Evolutionary conservation across 2,329 filamentous ascomycete species (phyloP).

Genomic region (Colletotrichum sublineola): DNA sequence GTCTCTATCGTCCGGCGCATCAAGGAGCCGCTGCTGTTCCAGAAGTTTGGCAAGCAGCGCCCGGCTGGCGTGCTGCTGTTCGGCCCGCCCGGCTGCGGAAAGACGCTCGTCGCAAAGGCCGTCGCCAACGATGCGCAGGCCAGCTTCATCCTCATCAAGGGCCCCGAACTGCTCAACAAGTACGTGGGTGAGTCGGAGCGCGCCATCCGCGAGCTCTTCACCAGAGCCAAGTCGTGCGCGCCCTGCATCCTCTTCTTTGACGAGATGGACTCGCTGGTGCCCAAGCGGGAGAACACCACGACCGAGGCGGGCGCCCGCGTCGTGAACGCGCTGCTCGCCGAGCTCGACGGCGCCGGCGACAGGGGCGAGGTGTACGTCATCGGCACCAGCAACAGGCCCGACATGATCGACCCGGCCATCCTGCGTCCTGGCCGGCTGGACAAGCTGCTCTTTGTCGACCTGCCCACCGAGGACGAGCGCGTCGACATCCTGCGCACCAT

Average conservation of each 20-base stretch:
- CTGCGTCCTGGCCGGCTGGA: slow-evolving; percentile 91
- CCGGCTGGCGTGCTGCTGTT: slow-evolving; percentile 93
- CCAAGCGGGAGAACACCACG: slow-evolving; percentile 81
- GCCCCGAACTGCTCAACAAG: slow-evolving; percentile 96
- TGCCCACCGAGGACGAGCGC: slow-evolving; percentile 83
- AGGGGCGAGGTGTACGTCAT: slow-evolving; percentile 93
- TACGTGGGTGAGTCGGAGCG: slow-evolving; percentile 97
- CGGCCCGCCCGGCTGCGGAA: slow-evolving; percentile 97
- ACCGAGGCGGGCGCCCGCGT: slow-evolving; percentile 89
- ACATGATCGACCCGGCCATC: slow-evolving; percentile 97
- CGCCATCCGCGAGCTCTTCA: slow-evolving; percentile 91
- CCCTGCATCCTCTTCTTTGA: slow-evolving; percentile 94
- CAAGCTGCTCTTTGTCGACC: slow-evolving; percentile 88
- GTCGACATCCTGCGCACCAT: slow-evolving; percentile 86
- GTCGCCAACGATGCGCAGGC: slow-evolving; percentile 95
- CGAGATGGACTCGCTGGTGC: slow-evolving; percentile 93
- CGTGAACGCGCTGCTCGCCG: slow-evolving; percentile 94
- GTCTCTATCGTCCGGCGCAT: slow-evolving; percentile 93
- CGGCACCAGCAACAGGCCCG: slow-evolving; percentile 92
- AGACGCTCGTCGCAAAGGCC: slow-evolving; percentile 95
- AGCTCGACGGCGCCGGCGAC: slow-evolving; percentile 87
- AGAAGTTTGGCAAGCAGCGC: slow-evolving; percentile 80
- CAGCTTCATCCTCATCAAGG: slow-evolving; percentile 98
- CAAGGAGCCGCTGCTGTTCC: slow-evolving; percentile 82
- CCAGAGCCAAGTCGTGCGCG: slow-evolving; percentile 84